Base-by-base conservation (phyloP, 1,139 yeast genomes). In the Candida freyschussii region DNA sequence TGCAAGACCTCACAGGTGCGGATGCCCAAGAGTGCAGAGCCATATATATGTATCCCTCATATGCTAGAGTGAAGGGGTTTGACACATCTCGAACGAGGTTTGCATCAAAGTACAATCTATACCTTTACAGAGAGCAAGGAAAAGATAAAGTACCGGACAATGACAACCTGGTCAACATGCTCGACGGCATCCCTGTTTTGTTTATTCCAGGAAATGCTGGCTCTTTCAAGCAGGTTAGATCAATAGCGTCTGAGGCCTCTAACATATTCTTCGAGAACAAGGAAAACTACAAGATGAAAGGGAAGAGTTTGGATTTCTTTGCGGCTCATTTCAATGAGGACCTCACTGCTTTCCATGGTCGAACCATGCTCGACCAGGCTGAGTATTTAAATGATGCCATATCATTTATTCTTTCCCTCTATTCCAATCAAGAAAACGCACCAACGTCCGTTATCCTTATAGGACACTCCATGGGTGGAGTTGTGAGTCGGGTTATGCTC, bases 151-250 rank as follows among this genome's bases (percentile, higher is more conserved):
- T 36, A 2, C 36, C 37, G 3, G 40, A 62, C 65, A 24, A 56
- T 8, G 59, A 30, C 13, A 27, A 32, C 34, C 5, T 16, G 6
- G 36, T 30, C 7, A 4, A 59, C 9, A 59, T 58, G 9, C 55
- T 81, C 21, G 69, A 69, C 32, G 98, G 97, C 0, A 70, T 81
- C 1, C 99, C 99, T 0, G 86, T 85, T 1, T 62, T 93, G 14
- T 93, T 93, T 53, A 82, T 93, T 24, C 98, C 98, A 0, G 99
- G 99, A 0, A 93, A 93, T 55, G 98, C 98, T 1, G 98, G 99
- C 1, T 82, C 94, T 44, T 87, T 77, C 57, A 74, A 78, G 45
- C 99, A 93, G 58, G 95, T 76, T 8, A 65, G 98, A 35, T 83
- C 96, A 1, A 72, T 93, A n/a, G 98, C 97, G 1, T 78, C 96